Percentiles rank a stretch among this genome's conserved stretches.
Conservation (phyloP, 306 rosid genomes). For the Herpetospermum pedunculosum region DNA sequence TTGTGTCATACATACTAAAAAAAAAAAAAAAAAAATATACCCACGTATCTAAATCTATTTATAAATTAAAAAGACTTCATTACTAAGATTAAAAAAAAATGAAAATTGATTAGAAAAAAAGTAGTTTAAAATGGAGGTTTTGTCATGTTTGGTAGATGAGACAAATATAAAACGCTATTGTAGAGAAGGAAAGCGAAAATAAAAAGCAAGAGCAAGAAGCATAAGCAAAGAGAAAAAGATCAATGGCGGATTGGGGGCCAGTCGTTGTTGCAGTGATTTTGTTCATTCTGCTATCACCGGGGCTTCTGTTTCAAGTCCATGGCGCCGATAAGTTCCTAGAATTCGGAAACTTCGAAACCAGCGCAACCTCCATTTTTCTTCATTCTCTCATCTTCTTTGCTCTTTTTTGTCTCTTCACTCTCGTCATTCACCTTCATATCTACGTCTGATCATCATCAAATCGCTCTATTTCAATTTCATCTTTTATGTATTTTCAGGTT, state of each 20-base stretch:
- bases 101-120: too few species aligned
- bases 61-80: too few species aligned
- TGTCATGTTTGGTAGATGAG: background rate
- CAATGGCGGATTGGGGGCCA: conserved; percentile 72
- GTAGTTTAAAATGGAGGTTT: background rate
- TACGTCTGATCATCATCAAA: conserved; percentile 6
- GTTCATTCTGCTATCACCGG: conserved; percentile 59
- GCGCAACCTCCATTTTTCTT: conserved; percentile 59
- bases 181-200: background rate
- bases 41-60: too few species aligned
- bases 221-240: background rate
- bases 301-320: conserved; percentile 62
- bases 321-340: conserved; percentile 49
- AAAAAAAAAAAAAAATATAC: too few species aligned
- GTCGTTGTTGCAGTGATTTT: conserved; percentile 56
- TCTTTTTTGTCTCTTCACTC: conserved; percentile 43
- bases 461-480: background rate
- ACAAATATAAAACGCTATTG: background rate
- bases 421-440: conserved; percentile 50
- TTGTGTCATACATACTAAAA: too few species aligned
- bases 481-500: background rate
- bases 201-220: background rate
- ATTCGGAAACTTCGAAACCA: conserved; percentile 68
- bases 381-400: conserved; percentile 72
- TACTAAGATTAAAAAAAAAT: too few species aligned